Conservation (phyloP, 2,329 filamentous ascomycete species). For the Exutisphaerella laricina region DNA sequence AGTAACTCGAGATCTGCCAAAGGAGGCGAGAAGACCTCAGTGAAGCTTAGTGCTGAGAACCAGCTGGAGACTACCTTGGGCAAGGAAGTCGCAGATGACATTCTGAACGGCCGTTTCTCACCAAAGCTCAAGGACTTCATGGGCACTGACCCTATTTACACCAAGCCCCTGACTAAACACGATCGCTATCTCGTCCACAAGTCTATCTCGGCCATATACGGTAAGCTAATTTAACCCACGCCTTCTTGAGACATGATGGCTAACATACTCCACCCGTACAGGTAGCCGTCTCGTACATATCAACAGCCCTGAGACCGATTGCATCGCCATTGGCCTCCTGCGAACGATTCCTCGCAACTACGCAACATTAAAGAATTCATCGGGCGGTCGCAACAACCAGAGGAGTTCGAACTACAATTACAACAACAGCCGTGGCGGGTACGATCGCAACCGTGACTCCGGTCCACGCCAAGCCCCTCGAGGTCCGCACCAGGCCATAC, state of each 20-base stretch:
- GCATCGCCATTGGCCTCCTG: conserved; percentile 4
- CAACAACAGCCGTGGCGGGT: background rate
- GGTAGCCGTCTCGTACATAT: background rate
- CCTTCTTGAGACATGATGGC: too few species aligned
- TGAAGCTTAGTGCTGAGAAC: background rate
- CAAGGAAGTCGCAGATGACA: background rate
- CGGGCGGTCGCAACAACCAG: background rate
- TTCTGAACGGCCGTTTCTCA: conserved; percentile 2
- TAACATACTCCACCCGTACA: too few species aligned
- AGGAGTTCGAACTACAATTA: background rate
- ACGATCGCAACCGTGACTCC: background rate
- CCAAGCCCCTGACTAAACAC: background rate
- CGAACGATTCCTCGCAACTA: background rate
- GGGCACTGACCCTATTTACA: background rate
- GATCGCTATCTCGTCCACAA: conserved; percentile 3
- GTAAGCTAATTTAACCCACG: too few species aligned
- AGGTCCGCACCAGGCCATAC: too few species aligned
- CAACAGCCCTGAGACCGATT: conserved; percentile 1
- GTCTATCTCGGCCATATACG: background rate
- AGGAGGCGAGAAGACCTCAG: background rate
- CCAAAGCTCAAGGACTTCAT: background rate
- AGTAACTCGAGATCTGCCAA: background rate
- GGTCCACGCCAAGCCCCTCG: background rate
- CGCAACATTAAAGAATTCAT: background rate
- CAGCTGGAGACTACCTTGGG: background rate